Percentiles rank a stretch among this genome's conserved stretches.
These are phyloP conservation scores for Penicillium sp. DNA, from an alignment of 2,329 filamentous ascomycete species.

Conservation along the genomic window DNA sequence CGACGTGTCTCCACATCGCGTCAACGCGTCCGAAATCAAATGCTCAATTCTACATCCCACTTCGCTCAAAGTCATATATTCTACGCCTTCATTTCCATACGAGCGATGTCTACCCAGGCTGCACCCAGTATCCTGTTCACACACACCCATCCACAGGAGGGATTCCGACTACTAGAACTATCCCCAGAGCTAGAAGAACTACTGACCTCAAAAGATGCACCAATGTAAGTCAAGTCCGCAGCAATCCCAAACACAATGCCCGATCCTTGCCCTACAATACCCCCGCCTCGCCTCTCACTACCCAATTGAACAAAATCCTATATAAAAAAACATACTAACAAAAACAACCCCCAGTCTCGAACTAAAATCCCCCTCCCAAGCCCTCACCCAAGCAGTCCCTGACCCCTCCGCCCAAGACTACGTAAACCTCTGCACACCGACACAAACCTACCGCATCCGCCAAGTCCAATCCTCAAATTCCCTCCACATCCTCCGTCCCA, in stretches of 20 bases:
- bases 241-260: not conserved
- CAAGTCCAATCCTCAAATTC: slow-evolving; percentile 65
- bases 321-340: no score
- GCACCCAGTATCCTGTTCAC: slow-evolving; percentile 40
- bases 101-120: slow-evolving; percentile 41
- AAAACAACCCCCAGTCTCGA: slow-evolving; percentile 32
- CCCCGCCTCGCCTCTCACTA: not conserved
- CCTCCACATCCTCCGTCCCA: slow-evolving; percentile 53
- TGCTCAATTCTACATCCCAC: not conserved
- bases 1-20: slow-evolving; percentile 4
- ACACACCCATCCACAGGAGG: slow-evolving; percentile 46
- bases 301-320: not conserved
- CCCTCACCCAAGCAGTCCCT: slow-evolving; percentile 28
- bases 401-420: slow-evolving; percentile 34
- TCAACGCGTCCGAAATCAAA: slow-evolving; percentile 22
- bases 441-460: slow-evolving; percentile 57
- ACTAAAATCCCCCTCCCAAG: slow-evolving; percentile 41
- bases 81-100: not conserved
- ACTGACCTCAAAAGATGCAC: slow-evolving; percentile 47
- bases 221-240: slow-evolving; percentile 36
- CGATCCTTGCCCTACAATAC: not conserved
- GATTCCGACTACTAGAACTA: slow-evolving; percentile 59
- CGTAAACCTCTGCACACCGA: slow-evolving; percentile 58
- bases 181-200: slow-evolving; percentile 55
- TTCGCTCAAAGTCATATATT: not conserved